Percentiles rank a stretch among this genome's conserved stretches.
phyloP scores from a whole-genome alignment of 1,139 yeast genomes.

The Eremothecium cymbalariae region DNA sequence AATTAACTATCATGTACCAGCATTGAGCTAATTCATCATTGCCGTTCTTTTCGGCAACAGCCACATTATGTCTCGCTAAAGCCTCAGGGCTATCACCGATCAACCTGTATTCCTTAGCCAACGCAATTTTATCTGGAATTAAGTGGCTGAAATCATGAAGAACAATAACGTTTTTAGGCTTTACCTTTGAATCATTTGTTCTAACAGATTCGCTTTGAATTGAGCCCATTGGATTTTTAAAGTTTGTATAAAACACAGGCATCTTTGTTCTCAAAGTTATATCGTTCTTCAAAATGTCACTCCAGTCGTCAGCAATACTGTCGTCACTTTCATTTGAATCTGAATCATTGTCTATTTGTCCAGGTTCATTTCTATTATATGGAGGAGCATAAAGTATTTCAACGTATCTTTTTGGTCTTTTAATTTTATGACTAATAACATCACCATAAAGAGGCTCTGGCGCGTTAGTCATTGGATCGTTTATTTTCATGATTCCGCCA shows the following conservation, averaged over 20 bases:
- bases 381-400: constrained; percentile 20
- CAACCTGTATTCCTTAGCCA: constrained; percentile 70
- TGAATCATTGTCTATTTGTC: constrained; percentile 24
- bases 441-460: not conserved
- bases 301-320: constrained; percentile 36
- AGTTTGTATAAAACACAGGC: constrained; percentile 26
- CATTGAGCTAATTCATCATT: constrained; percentile 59
- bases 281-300: constrained; percentile 35
- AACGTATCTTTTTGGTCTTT: constrained; percentile 26
- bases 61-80: constrained; percentile 60
- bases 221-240: constrained; percentile 22
- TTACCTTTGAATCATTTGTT: constrained; percentile 22
- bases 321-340: constrained; percentile 33
- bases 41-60: constrained; percentile 62
- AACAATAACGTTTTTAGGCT: constrained; percentile 46
- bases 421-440: constrained; percentile 4
- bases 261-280: constrained; percentile 31
- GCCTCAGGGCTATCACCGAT: constrained; percentile 59
- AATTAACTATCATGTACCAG: constrained; percentile 56
- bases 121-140: constrained; percentile 66
- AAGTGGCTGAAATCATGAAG: constrained; percentile 60
- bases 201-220: constrained; percentile 24
- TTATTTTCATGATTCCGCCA: constrained; percentile 33
- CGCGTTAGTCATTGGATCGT: constrained; percentile 12
- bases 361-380: constrained; percentile 11